Base-by-base conservation (phyloP, 2,329 filamentous ascomycete genomes). In the Mycosphaerella sp. region DNA sequence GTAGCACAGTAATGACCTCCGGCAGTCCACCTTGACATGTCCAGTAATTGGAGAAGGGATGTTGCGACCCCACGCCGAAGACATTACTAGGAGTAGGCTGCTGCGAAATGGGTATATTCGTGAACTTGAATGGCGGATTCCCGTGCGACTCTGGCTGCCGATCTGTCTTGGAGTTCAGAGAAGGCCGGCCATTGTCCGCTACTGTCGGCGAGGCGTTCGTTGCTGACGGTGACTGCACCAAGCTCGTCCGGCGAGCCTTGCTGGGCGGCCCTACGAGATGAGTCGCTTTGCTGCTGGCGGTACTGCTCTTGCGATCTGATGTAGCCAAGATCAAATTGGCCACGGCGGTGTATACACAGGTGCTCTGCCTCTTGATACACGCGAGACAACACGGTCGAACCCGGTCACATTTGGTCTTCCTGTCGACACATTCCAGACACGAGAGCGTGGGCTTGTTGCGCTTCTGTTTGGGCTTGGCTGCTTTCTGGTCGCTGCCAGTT, bases 21-120 rank as follows among this genome's bases (percentile, higher is more conserved):
- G 80, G 75, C 14, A 91, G 71, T 0, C 86, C 86, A 42, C 87
- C 86, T 54, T 84, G 79, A 62, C 84, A 87, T 2, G 86, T 90
- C 87, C 87, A 91, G 68, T 90, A 90, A 64, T 90, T 90, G 62
- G 85, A 82, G 64, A 89, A 89, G 0, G 85, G 86, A 64, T 89
- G 85, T 64, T 88, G 84, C 0, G 84, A 82, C 12, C 85, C 86
- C 56, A 89, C 82, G n/a, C 86, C 86, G 64, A 90, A 90, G 49
- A 89, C 84, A 58, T 87, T 88, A 49, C 84, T 87, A 1, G 84
- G 82, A 6, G 82, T 82, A 8, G 84, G 80, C 37, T 80, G 75
- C 36, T 49, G 50, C 0, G 85, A 85, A 64, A 85, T 86, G 0
- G 86, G 84, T 2, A 89, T 78, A 62, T 87, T 83, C 44, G 85